phyloP scores from a whole-genome alignment of 2,329 filamentous ascomycete species.

The Phaeosphaeriaceae sp. region DNA sequence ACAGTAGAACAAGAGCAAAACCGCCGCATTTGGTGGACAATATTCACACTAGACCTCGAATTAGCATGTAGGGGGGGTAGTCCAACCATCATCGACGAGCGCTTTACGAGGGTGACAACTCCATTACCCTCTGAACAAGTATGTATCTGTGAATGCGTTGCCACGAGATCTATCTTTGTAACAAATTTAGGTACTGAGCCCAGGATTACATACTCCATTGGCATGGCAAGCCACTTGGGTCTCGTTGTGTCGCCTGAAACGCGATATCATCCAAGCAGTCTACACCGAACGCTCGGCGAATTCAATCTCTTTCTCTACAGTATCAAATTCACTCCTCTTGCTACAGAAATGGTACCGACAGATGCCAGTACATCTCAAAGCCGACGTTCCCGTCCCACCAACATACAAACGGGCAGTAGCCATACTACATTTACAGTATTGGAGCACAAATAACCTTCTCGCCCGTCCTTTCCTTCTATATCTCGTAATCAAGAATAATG shows the following conservation, averaged over 20 bases:
- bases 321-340: conserved; percentile 39
- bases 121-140: conserved; percentile 43
- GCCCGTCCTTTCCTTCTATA: conserved; percentile 45
- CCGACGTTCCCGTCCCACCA: conserved; percentile 36
- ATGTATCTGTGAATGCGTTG: background rate
- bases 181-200: conserved; percentile 34
- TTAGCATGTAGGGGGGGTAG: conserved; percentile 45
- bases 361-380: conserved; percentile 42
- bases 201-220: conserved; percentile 44
- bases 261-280: conserved; percentile 43
- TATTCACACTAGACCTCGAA: conserved; percentile 45
- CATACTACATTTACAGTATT: conserved; percentile 44
- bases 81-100: conserved; percentile 43
- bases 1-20: conserved; percentile 42
- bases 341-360: conserved; percentile 42
- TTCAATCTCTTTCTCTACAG: conserved; percentile 43
- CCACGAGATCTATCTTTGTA: conserved; percentile 1
- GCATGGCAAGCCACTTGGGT: conserved; percentile 41
- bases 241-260: conserved; percentile 40
- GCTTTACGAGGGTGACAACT: conserved; percentile 39
- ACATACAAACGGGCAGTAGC: conserved; percentile 45
- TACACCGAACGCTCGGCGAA: conserved; percentile 42
- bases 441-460: conserved; percentile 43
- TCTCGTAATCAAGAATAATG: conserved; percentile 36
- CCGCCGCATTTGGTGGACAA: conserved; percentile 47